These are phyloP conservation scores for Carex scoparia DNA, from an alignment of 176 grass and related monocot genomes.

Conservation along the genomic window DNA sequence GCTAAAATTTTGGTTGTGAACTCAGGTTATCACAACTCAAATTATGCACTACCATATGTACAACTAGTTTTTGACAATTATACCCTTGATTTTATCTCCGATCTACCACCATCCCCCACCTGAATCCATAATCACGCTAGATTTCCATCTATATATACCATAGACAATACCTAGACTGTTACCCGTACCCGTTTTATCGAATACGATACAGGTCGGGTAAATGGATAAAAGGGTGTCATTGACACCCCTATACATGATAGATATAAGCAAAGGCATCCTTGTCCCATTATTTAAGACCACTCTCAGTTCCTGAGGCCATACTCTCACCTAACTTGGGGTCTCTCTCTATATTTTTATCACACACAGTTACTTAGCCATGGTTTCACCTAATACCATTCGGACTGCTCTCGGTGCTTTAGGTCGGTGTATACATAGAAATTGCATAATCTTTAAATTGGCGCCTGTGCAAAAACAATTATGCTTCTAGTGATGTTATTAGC, in stretches of 20 bases:
- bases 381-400: conserved; percentile 44
- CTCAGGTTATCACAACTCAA: too few relatives aligned
- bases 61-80: too few relatives aligned
- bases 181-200: too few relatives aligned
- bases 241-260: neutral
- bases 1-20: too few relatives aligned
- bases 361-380: conserved; percentile 23
- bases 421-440: conserved; percentile 9
- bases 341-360: neutral
- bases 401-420: conserved; percentile 57
- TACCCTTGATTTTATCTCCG: too few relatives aligned
- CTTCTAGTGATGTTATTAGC: neutral
- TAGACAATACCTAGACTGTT: too few relatives aligned
- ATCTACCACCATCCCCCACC: too few relatives aligned
- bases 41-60: too few relatives aligned
- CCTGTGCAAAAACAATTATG: neutral
- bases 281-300: conserved; percentile 23
- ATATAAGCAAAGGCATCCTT: neutral
- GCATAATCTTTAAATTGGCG: neutral
- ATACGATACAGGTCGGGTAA: too few relatives aligned
- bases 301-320: neutral
- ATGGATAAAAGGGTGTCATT: too few relatives aligned
- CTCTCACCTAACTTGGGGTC: neutral
- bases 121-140: too few relatives aligned
- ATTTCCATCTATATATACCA: too few relatives aligned